Conservation (phyloP, 768 basidiomycete species). For the Termitomyces sp. region DNA sequence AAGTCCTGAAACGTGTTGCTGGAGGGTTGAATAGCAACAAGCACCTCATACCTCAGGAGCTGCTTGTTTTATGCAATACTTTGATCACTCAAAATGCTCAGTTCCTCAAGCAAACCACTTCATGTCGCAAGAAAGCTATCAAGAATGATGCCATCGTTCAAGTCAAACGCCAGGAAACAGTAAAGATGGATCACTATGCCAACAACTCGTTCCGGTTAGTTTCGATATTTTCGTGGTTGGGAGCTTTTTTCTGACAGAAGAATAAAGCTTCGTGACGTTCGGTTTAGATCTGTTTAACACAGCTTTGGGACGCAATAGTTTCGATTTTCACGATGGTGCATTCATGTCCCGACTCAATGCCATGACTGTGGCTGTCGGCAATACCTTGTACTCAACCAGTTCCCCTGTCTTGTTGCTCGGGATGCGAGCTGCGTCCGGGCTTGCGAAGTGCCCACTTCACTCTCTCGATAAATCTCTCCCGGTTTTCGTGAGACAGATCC, state of each 20-base stretch:
- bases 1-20: conserved; percentile 80
- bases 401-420: conserved; percentile 71
- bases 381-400: conserved; percentile 84
- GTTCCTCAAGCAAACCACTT: conserved; percentile 66
- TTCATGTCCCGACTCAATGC: conserved; percentile 82
- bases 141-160: conserved; percentile 72
- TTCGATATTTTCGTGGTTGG: neutral
- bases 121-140: conserved; percentile 30
- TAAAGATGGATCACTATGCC: conserved; percentile 65
- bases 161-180: conserved; percentile 59
- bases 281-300: conserved; percentile 90
- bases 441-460: conserved; percentile 82
- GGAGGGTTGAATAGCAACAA: conserved; percentile 82
- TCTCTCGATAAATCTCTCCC: conserved; percentile 73
- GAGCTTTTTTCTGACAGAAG: conserved; percentile 2
- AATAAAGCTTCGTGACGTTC: conserved; percentile 76
- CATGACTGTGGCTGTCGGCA: conserved; percentile 84
- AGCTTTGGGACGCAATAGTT: conserved; percentile 79
- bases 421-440: conserved; percentile 74
- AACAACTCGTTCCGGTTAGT: conserved; percentile 84
- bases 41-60: conserved; percentile 61
- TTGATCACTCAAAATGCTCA: conserved; percentile 87
- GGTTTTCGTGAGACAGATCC: conserved; percentile 78
- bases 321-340: conserved; percentile 76
- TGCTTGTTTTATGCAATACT: conserved; percentile 83